phyloP scores from a whole-genome alignment of 2,329 filamentous ascomycete species.

The Aspergillus persii region DNA sequence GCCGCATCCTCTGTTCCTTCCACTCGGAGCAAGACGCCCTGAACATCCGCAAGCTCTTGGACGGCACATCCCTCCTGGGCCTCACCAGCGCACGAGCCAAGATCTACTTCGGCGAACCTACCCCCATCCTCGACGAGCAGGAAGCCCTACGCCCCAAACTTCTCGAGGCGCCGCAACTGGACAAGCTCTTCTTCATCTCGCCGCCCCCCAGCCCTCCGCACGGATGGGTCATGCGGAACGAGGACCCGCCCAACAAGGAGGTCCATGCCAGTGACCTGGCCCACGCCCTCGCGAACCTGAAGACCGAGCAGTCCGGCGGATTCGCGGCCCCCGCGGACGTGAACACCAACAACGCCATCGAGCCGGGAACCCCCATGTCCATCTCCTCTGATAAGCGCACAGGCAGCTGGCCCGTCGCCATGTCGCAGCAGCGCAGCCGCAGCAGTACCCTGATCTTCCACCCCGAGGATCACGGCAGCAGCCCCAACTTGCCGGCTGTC shows the following conservation, averaged over 20 bases:
- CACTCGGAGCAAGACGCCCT: conserved; percentile 42
- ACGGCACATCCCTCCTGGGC: conserved; percentile 35
- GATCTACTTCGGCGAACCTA: conserved; percentile 55
- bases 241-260: conserved; percentile 65
- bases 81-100: conserved; percentile 34
- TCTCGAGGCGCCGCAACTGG: conserved; percentile 55
- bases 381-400: conserved; percentile 33
- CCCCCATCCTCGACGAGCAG: conserved; percentile 42
- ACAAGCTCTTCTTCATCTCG: conserved; percentile 66
- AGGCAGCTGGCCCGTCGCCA: conserved; percentile 29
- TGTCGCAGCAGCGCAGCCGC: conserved; percentile 41
- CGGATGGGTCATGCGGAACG: conserved; percentile 62
- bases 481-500: conserved; percentile 59
- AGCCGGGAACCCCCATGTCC: conserved; percentile 37
- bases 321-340: conserved; percentile 5
- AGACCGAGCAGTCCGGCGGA: conserved; percentile 25
- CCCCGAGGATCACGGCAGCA: conserved; percentile 60
- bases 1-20: conserved; percentile 52
- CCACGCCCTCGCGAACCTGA: conserved; percentile 53
- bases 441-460: conserved; percentile 63
- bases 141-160: conserved; percentile 40
- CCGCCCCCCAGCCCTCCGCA: conserved; percentile 63
- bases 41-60: conserved; percentile 43
- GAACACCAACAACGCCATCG: conserved; percentile 7
- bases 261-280: conserved; percentile 63